Base-by-base conservation (phyloP, 23 red algal genomes). In the Pyropia yezoensis region DNA sequence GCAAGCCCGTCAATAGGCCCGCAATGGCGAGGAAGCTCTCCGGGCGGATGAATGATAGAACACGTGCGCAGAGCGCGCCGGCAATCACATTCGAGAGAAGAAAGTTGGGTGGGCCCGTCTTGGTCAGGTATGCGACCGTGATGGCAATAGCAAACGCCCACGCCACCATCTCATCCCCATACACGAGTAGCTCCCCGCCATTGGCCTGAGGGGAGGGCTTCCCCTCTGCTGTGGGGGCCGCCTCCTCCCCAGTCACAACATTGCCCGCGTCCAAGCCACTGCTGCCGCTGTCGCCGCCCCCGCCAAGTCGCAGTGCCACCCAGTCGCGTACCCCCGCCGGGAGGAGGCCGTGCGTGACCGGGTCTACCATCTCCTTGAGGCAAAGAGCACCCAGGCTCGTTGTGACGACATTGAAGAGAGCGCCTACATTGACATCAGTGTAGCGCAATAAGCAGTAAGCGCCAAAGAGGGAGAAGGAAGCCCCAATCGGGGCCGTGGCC, bases 321-420 rank as follows among this genome's bases (percentile, higher is more conserved):
- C 18, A 21, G 50, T 77, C 18, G 39, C 39, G 39, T 13, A 47
- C 39, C 7, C 39, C 39, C 39, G 39, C 39, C 17, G 47, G 32
- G 32, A 77, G 54, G 25, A 73, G 23, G 0, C 54, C 60, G 56
- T 59, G 52, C 20, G 32, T 49, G 5, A 81, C 29, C 9, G 77
- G 77, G 66, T 81, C 77, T 3, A 72, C 24, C 26, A 62, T 55
- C 56, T 81, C 77, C 77, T 81, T 81, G n/a, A 81, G 57, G 33
- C 77, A 81, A 4, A 81, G 65, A 9, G 50, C 30, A 26, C 77
- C 77, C 13, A 54, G 54, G 50, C 65, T 32, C n/a, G 69, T 63
- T 18, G 77, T 72, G 29, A 73, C 18, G 69, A 23, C 52, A 27
- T 81, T 81, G 77, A 81, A 57, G 16, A 81, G 18, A 16, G 45